A percentile compares a stretch with the other conserved stretches of the same genome.
Evolutionary conservation across 2,329 filamentous ascomycete genomes (phyloP).

Genomic region (Monosporascus cannonballus): DNA sequence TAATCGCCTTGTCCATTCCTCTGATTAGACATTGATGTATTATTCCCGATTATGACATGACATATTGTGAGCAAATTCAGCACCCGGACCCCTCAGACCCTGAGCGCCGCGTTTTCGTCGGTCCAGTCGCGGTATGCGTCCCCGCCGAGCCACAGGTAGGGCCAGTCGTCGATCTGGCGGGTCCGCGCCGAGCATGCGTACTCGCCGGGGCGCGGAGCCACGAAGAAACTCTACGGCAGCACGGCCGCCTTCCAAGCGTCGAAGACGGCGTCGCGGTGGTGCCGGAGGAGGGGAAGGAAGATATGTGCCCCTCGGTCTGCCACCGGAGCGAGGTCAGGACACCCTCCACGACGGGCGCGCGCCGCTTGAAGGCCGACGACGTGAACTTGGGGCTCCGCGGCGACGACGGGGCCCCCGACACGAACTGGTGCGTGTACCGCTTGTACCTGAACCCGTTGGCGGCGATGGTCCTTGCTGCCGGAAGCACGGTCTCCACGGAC

Average conservation of each 20-base stretch:
- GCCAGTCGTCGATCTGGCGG: constrained; percentile 10
- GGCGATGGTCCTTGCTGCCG: constrained; percentile 9
- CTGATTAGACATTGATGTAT: too few relatives aligned
- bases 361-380: constrained; percentile 5
- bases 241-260: constrained; percentile 1
- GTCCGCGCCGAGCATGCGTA: constrained; percentile 3
- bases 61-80: too few relatives aligned
- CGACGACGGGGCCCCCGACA: too few relatives aligned
- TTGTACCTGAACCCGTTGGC: constrained; percentile 6
- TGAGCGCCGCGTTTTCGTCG: constrained; percentile 11
- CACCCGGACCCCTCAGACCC: background rate
- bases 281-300: background rate
- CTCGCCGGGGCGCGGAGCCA: constrained; percentile 3
- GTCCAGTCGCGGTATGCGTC: constrained; percentile 6
- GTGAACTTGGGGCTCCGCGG: constrained; percentile 6
- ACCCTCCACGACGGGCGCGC: constrained; percentile 2
- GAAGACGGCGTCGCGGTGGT: background rate
- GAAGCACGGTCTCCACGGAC: constrained; percentile 4
- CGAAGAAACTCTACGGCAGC: constrained; percentile 11
- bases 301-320: background rate
- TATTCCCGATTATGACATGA: too few relatives aligned
- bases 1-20: too few relatives aligned
- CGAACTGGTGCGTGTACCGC: constrained; percentile 6
- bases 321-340: constrained; percentile 1
- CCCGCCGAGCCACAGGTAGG: constrained; percentile 10